These are phyloP conservation scores for Tolypocladium inflatum DNA, from an alignment of 2,329 filamentous ascomycete species.

Conservation along the genomic window DNA sequence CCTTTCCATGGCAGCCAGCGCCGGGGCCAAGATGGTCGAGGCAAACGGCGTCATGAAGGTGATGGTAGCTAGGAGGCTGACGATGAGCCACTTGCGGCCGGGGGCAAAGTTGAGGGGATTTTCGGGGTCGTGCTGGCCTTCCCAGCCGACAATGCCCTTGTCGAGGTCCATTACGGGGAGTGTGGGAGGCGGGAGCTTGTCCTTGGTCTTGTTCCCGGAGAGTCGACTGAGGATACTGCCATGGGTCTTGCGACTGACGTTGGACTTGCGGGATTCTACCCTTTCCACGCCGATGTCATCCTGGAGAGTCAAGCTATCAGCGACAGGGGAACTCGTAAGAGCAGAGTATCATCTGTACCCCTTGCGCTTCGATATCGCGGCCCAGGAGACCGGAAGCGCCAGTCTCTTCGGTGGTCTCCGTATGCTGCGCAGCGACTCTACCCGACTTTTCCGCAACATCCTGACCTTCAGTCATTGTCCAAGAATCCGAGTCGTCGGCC, in stretches of 20 bases:
- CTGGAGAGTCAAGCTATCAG: neutral
- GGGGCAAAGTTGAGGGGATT: conserved; percentile 50
- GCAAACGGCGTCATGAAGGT: conserved; percentile 58
- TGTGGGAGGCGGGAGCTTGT: conserved; percentile 21
- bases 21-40: conserved; percentile 49
- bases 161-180: conserved; percentile 42
- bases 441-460: neutral
- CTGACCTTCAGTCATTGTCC: neutral
- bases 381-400: neutral
- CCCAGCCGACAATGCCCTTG: conserved; percentile 49
- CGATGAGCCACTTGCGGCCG: conserved; percentile 48
- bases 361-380: neutral
- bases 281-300: conserved; percentile 8
- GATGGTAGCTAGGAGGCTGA: conserved; percentile 46
- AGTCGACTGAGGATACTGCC: conserved; percentile 10
- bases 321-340: neutral
- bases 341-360: neutral
- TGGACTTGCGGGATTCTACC: conserved; percentile 8
- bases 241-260: conserved; percentile 11
- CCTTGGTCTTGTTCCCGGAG: conserved; percentile 13
- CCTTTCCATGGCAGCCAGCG: conserved; percentile 33
- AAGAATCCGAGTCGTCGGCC: neutral
- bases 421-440: neutral
- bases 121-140: conserved; percentile 44
- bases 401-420: neutral